These are phyloP conservation scores for Leccinum truebloodii DNA, from an alignment of 768 basidiomycete species.

Conservation along the genomic window DNA sequence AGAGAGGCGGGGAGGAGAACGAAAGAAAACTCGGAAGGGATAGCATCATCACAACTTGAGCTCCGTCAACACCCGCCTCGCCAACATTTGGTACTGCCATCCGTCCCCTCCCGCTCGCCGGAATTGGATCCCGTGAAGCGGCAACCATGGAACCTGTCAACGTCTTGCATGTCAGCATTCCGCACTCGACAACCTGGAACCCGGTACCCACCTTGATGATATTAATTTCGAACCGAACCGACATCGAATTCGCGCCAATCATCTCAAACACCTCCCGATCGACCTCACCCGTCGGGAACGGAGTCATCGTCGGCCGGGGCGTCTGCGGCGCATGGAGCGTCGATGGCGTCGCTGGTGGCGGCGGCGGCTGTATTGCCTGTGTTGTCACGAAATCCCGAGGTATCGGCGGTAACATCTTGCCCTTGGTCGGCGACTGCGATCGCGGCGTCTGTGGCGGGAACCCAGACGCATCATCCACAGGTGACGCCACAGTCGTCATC, in stretches of 20 bases:
- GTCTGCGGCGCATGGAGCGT: constrained; percentile 26
- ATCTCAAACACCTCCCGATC: constrained; percentile 69
- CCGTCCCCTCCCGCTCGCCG: constrained; percentile 86
- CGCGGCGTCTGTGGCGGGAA: constrained; percentile 33
- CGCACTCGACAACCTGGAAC: neutral
- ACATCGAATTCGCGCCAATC: constrained; percentile 73
- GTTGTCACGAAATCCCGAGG: constrained; percentile 62
- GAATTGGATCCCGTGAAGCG: constrained; percentile 94
- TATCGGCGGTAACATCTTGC: constrained; percentile 76
- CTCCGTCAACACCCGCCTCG: constrained; percentile 82
- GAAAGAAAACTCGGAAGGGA: neutral
- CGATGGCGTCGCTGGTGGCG: constrained; percentile 1
- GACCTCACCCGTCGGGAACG: constrained; percentile 66
- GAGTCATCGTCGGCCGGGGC: constrained; percentile 43
- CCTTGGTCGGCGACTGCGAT: constrained; percentile 53
- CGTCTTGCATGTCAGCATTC: constrained; percentile 6
- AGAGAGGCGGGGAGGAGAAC: neutral
- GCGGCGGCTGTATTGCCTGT: constrained; percentile 1
- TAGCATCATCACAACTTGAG: constrained; percentile 64
- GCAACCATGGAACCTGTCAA: constrained; percentile 84
- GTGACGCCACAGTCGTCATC: constrained; percentile 15
- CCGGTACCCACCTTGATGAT: constrained; percentile 84
- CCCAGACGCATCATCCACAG: constrained; percentile 26
- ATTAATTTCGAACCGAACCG: constrained; percentile 95
- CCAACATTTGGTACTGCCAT: constrained; percentile 98